Base-by-base conservation (phyloP, 352 stramenopile genomes). In the Thalassiosira ordinaria region DNA sequence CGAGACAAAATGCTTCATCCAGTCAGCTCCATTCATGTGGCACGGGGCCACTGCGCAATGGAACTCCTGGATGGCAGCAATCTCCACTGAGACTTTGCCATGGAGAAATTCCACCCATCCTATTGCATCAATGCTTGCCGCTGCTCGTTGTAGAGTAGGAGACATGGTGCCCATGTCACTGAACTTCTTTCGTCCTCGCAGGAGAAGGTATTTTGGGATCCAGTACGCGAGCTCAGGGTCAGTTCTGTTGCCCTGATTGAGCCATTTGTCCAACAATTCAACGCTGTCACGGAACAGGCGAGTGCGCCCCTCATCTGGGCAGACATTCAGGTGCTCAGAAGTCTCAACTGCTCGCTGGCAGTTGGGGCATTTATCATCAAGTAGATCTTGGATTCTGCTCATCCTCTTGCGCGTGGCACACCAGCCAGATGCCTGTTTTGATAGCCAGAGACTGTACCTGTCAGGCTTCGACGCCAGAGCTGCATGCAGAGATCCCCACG, bases 341-440 rank as follows among this genome's bases (percentile, higher is more conserved):
- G 0, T 52, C 47, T 80, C 72, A n/a, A 2, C 37, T 26, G 8
- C 14, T 3, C 29, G 35, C 9, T 22, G n/a, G 31, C 29, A 78
- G 49, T 78, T 78, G 7, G 69, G 69, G 47, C 69, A 62, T 46
- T 24, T 62, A 20, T 78, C 49, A n/a, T 70, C 46, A 0, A 60
- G 14, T 14, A 64, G 22, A 7, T 53, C 52, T 55, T 68, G 68
- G 1, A 69, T 55, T 14, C 41, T 22, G 1, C 31, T 5, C 0
- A 72, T 6, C 1, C 67, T 61, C 1, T 14, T 14, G 9, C 60
- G 6, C 7, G 61, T 73, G 2, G 46, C 46, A 27, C 29, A 70
- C 5, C 33, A 41, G 3, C 37, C 37, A 1, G 31, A 52, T 8
- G 24, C 20, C 18, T 79, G 70, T 49, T 79, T 79, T 0, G 70